Conservation (phyloP, 2,329 filamentous ascomycete genomes). For the Aspergillus cejpii region DNA sequence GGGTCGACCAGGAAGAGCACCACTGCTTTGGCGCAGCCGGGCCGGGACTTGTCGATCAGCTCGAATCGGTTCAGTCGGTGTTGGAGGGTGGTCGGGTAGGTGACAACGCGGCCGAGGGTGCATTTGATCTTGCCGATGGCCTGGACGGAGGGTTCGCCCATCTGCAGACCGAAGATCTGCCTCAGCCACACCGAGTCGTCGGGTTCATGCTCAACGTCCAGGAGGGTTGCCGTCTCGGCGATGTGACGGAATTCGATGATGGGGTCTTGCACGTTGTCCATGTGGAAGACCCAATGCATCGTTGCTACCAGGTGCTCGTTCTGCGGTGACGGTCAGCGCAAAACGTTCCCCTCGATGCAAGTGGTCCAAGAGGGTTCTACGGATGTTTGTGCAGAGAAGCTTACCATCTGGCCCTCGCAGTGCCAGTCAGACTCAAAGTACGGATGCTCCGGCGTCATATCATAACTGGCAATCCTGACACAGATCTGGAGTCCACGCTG, state of each 20-base stretch:
- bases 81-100: slow-evolving; percentile 28
- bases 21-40: slow-evolving; percentile 24
- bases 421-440: slow-evolving; percentile 44
- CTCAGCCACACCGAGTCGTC: slow-evolving; percentile 27
- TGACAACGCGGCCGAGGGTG: slow-evolving; percentile 18
- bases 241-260: slow-evolving; percentile 48
- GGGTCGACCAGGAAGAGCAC: slow-evolving; percentile 25
- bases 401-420: slow-evolving; percentile 45
- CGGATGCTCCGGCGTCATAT: slow-evolving; percentile 54
- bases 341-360: too few species aligned
- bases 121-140: slow-evolving; percentile 18
- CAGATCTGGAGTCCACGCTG: slow-evolving; percentile 53
- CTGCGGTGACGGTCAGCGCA: slow-evolving; percentile 12
- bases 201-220: slow-evolving; percentile 26
- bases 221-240: slow-evolving; percentile 26
- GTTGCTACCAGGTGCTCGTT: slow-evolving; percentile 62
- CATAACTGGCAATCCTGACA: slow-evolving; percentile 55
- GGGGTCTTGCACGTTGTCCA: slow-evolving; percentile 53
- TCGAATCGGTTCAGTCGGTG: slow-evolving; percentile 19
- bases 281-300: slow-evolving; percentile 57
- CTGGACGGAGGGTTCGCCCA: slow-evolving; percentile 23
- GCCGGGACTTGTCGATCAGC: slow-evolving; percentile 16
- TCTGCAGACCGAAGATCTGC: slow-evolving; percentile 25
- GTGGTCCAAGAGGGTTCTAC: too few species aligned
- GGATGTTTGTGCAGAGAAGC: too few species aligned